Percentiles rank a stretch among this genome's conserved stretches.
Conservation (phyloP, 306 rosid genomes). For the Fragaria ananassa region DNA sequence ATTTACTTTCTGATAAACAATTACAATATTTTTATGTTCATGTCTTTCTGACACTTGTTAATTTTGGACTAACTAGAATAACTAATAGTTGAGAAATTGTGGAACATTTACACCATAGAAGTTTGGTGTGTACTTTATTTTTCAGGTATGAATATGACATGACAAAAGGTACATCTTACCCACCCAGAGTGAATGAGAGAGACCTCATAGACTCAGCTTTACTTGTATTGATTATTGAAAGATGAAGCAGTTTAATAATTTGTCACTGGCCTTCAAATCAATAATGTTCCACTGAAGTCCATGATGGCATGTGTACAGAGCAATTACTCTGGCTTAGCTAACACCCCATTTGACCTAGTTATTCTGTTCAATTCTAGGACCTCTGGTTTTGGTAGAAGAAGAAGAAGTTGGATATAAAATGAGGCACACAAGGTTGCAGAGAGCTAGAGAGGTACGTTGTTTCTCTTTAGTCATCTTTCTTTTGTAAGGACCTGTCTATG, state of each 20-base stretch:
- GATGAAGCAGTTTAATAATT: too few relatives aligned
- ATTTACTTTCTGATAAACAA: too few relatives aligned
- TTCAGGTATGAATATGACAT: background rate
- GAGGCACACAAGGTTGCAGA: background rate
- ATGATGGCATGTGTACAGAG: background rate
- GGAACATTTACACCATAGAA: background rate
- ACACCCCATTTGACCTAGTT: background rate
- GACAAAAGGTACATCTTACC: background rate
- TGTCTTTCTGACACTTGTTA: too few relatives aligned
- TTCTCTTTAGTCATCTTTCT: background rate
- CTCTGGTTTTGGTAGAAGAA: background rate
- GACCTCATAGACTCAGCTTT: background rate
- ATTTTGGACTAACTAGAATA: background rate
- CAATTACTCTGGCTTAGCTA: background rate
- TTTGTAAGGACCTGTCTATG: background rate
- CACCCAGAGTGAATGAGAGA: too few relatives aligned
- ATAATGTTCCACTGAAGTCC: too few relatives aligned
- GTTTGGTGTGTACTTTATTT: background rate
- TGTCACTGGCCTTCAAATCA: too few relatives aligned
- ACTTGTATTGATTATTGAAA: background rate
- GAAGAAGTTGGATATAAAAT: background rate
- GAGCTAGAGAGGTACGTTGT: background rate
- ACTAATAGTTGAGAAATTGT: background rate
- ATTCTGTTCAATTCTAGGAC: background rate
- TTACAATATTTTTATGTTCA: too few relatives aligned